Evolutionary conservation across 2,329 filamentous ascomycete species (phyloP).

Genomic region (Epichloe uncinata): DNA sequence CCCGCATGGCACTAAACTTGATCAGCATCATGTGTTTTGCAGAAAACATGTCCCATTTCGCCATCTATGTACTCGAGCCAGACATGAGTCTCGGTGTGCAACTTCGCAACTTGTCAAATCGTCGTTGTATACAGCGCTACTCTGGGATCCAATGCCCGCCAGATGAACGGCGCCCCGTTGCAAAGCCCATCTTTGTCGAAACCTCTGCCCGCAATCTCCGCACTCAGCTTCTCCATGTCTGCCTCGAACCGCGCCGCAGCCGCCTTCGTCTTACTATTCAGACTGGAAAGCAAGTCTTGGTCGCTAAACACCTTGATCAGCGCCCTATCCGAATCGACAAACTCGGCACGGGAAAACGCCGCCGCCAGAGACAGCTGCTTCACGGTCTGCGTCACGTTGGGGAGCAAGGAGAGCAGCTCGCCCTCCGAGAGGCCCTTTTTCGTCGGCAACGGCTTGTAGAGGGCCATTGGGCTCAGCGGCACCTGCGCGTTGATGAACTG

Average conservation of each 20-base stretch:
- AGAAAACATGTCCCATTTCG: no score
- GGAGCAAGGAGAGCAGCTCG: slow-evolving; percentile 23
- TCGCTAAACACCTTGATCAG: slow-evolving; percentile 29
- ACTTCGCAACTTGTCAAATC: not conserved
- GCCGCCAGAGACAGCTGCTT: slow-evolving; percentile 24
- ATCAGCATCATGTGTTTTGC: no score
- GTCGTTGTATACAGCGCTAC: not conserved
- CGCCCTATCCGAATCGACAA: slow-evolving; percentile 21
- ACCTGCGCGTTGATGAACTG: slow-evolving; percentile 23
- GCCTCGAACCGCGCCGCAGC: slow-evolving; percentile 23
- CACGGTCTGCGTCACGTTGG: slow-evolving; percentile 17
- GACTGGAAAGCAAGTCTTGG: slow-evolving; percentile 17
- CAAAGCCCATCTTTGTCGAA: slow-evolving; percentile 30
- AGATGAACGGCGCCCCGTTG: slow-evolving; percentile 35
- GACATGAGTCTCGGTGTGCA: not conserved
- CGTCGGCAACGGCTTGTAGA: slow-evolving; percentile 26
- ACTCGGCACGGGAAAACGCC: slow-evolving; percentile 27
- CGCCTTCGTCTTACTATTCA: slow-evolving; percentile 16
- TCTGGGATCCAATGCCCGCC: slow-evolving; percentile 12
- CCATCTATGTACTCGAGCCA: not conserved
- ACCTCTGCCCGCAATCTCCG: slow-evolving; percentile 18
- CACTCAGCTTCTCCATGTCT: slow-evolving; percentile 25
- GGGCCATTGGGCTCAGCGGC: slow-evolving; percentile 27
- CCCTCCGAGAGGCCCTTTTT: slow-evolving; percentile 22
- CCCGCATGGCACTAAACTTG: no score